Evolutionary conservation across 306 rosid species (phyloP), one percentile per base, ranked within the genome.

Genomic region (Acacia melanoxylon): DNA sequence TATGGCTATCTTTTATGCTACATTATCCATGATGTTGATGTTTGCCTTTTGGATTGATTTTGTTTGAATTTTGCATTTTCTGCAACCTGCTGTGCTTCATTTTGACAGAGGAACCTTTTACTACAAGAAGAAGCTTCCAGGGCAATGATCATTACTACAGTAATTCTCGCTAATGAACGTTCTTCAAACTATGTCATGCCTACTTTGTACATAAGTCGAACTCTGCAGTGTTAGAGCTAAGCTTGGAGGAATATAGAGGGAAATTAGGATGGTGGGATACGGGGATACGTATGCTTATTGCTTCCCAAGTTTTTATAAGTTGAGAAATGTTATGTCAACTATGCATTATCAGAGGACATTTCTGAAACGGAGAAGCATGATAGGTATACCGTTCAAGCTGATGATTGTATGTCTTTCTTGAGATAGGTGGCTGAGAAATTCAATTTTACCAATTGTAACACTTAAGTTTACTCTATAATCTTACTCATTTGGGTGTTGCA

Each of bases 101-200:
- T 74, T 77, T 16, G 44, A 84, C 89, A 93, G 96, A 83, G 3
- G 90, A 83, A 83, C 94, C 88, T 45, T 73, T 82, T 80, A 75
- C 91, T 66, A 86, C 95, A 61, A 19, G 80, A 80, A 83, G 93
- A 83, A 81, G 85, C 68, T 85, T 75, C 80, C 81, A 49, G 2
- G 89, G 87, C 20, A 81, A 77, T 62, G 63, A 31, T 58, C 82
- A 71, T 31, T 78, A 86, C 76, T 83, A 72, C 8, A 42, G 20
- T 69, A 27, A 72, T 19, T 25, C 41, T 19, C 63, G 63, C 63
- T 73, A 56, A 51, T 72, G 56, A 51, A 80, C 75, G 31, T 51
- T 80, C 59, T 72, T 48, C 41, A 68, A 44, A 46, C 48, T 48
- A 69, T 81, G 62, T 77, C 65, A 83, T 84, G 75, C 68, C 81